phyloP scores from a whole-genome alignment of 176 grass and related monocot genomes.

The Phyllostachys edulis region DNA sequence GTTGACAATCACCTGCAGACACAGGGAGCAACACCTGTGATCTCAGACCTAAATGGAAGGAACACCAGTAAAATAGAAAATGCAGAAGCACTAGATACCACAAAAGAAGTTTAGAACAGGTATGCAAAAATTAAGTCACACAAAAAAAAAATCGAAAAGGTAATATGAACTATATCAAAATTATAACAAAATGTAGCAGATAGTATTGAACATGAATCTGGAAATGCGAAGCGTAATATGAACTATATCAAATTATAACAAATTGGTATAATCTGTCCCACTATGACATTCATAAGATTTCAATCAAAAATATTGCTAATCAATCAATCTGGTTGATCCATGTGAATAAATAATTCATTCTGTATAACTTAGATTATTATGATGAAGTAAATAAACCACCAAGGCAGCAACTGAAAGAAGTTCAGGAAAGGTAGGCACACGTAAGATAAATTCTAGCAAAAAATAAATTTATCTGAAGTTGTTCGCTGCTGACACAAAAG shows the following conservation, averaged over 20 bases:
- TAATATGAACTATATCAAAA: background rate
- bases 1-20: slow-evolving; percentile 73
- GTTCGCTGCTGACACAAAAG: background rate
- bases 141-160: background rate
- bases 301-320: too few relatives aligned
- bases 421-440: background rate
- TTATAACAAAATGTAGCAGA: background rate
- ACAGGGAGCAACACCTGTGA: slow-evolving; percentile 22
- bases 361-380: background rate
- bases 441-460: background rate
- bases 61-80: slow-evolving; percentile 16
- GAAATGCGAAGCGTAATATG: background rate
- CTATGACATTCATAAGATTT: too few relatives aligned
- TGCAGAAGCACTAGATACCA: background rate
- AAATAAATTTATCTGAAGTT: background rate
- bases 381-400: background rate
- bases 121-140: background rate
- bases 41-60: slow-evolving; percentile 16
- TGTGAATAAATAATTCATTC: slow-evolving; percentile 19
- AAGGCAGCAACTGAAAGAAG: slow-evolving; percentile 6
- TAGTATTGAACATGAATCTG: background rate
- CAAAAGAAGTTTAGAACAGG: background rate
- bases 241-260: too few relatives aligned
- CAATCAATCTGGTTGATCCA: slow-evolving; percentile 3
- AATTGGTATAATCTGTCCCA: background rate